Base-by-base conservation (phyloP, 2,329 filamentous ascomycete species). In the Pestalotiopsis sp. region DNA sequence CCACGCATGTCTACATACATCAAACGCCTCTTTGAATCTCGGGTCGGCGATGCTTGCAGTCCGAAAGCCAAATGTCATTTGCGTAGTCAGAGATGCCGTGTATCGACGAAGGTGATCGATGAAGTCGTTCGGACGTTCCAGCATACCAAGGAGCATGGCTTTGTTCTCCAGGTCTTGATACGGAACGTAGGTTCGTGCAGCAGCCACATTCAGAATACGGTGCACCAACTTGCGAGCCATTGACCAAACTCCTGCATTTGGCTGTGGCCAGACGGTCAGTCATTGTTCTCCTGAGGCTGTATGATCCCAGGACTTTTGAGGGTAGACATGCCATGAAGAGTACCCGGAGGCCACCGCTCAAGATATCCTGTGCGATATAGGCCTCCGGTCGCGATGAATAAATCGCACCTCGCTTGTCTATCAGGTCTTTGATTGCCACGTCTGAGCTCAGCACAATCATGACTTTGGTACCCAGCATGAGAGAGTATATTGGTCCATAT, bases 101-200 rank as follows among this genome's bases (percentile, higher is more conserved):
- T 85, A 88, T 41, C 84, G 79, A 13, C 83, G 74, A 17, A 87
- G 78, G 64, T 86, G 82, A 11, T 83, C 74, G 4, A 81, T 65
- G 61, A 84, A 85, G 2, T 79, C 69, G 0, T 81, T 71, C 0
- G 85, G 85, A 5, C 76, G 69, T 0, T 83, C 80, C 3, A 88
- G 71, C n/a, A 89, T 75, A 9, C 84, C 83, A 60, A 68, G 79
- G 23, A 87, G 76, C 85, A 89, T 85, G 61, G 84, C 81, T 72
- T 84, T 86, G 75, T 84, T 87, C 73, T 89, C 87, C 2, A 88
- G 79, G 58, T 85, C 81, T 71, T 89, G 86, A 71, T 88, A 89
- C 1, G 84, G 82, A 2, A 88, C 80, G 68, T 89, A 90, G 9
- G 78, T 76, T 67, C 79, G 80, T 3, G 84, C 81, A 1, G 81